Base-by-base conservation (phyloP, 106 monocot genomes). In the Dendrobium catenatum region DNA sequence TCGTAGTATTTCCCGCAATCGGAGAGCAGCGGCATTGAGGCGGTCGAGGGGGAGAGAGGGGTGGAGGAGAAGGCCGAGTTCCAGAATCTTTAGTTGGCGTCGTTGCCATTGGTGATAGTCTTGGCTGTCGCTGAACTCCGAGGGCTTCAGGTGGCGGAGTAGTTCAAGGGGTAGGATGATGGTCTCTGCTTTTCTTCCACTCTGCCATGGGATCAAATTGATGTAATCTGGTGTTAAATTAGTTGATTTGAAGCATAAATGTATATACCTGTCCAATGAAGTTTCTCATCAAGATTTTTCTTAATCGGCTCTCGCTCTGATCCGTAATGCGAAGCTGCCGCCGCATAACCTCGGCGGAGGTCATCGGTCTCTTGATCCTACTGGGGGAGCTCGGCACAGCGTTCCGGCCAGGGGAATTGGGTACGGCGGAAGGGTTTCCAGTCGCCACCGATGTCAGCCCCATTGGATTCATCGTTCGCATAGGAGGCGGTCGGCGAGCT, bases 261-360 rank as follows among this genome's bases (percentile, higher is more conserved):
- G 13, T 51, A 51, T 51, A 51, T 13, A 51, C 51, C 51, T 51
- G 51, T 16, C 89, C 92, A 80, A 92, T 84, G 75, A 92, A 84
- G 55, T 80, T 88, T 72, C 92, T 84, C 88, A 86, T 83, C 44
- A 92, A 84, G 46, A 86, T 89, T 82, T 92, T 92, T 76, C 88
- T 72, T 2, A 92, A 80, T 6, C 89, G 79, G 42, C 29, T 70
- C 18, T 92, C 89, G 81, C 89, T 92, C 79, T 86, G 88, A 82
- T 88, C 89, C 0, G 92, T 80, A 9, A 92, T 87, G 20, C 88
- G 68, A 89, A 92, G 89, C 73, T 92, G 92, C 73, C 80, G 84
- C 61, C 89, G 83, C 89, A 92, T 89, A 54, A 92, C 86, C 88
- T 92, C 92, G 7, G 92, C 89, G 2, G 92, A 89, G 20, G 92